Evolutionary conservation across 2,329 filamentous ascomycete species (phyloP).

Genomic region (Thelonectria olida): DNA sequence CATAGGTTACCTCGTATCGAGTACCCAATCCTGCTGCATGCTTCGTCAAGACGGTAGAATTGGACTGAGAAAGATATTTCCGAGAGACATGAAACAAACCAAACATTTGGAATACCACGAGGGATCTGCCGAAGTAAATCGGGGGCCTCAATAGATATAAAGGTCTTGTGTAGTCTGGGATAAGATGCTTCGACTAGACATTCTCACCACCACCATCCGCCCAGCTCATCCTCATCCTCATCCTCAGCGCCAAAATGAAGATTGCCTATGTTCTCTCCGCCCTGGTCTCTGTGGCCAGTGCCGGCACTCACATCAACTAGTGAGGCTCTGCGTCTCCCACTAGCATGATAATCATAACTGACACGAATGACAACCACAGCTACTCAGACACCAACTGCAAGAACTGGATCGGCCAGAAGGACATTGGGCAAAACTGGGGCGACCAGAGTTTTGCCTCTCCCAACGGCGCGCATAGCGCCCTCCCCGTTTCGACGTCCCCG

Average conservation of each 20-base stretch:
- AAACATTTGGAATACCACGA: neutral
- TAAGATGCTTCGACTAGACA: neutral
- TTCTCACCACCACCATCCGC: neutral
- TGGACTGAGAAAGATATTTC: no score
- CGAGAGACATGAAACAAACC: neutral
- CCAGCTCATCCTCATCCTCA: neutral
- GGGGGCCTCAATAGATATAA: neutral
- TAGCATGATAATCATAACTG: neutral
- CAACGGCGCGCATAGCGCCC: neutral
- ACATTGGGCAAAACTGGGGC: conserved; percentile 5
- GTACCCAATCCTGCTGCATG: no score
- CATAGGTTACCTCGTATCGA: no score
- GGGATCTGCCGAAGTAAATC: neutral
- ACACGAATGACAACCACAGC: neutral
- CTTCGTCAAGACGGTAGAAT: no score
- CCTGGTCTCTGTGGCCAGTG: conserved; percentile 7
- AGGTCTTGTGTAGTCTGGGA: neutral
- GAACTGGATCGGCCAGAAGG: conserved; percentile 17
- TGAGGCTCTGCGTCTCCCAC: neutral
- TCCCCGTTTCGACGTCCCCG: neutral
- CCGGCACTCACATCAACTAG: conserved; percentile 16
- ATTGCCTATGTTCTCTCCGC: conserved; percentile 2
- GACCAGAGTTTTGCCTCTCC: conserved; percentile 4
- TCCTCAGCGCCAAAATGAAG: conserved; percentile 6
- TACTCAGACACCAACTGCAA: conserved; percentile 18